phyloP scores from a whole-genome alignment of 805 yeast genomes.

The Pichia nakasei region DNA sequence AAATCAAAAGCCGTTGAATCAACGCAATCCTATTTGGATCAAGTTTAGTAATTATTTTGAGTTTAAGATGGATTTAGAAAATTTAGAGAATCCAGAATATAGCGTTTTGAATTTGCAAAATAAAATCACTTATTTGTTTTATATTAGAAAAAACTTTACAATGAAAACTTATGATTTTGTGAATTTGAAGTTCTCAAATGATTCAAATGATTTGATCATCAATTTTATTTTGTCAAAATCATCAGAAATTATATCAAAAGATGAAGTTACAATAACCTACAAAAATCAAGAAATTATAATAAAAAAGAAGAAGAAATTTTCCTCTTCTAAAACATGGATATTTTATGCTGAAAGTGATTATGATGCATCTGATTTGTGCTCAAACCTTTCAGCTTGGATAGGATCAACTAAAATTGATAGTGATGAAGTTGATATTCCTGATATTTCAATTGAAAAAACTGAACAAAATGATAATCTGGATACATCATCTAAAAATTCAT shows the following conservation, averaged over 20 bases:
- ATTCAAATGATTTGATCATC: slow-evolving; percentile 3
- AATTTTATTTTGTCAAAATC: slow-evolving; percentile 9
- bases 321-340: slow-evolving; percentile 27
- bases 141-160: slow-evolving; percentile 16
- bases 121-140: slow-evolving; percentile 16
- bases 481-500: background rate
- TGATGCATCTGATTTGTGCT: slow-evolving; percentile 35
- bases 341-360: slow-evolving; percentile 73
- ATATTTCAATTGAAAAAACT: slow-evolving; percentile 7
- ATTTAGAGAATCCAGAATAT: slow-evolving; percentile 3
- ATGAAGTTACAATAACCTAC: slow-evolving; percentile 17
- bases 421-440: slow-evolving; percentile 7
- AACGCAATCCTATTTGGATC: slow-evolving; percentile 18
- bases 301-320: slow-evolving; percentile 24
- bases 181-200: slow-evolving; percentile 2
- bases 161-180: slow-evolving; percentile 12
- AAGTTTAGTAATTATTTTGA: slow-evolving; percentile 22
- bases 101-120: slow-evolving; percentile 9
- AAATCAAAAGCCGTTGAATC: slow-evolving; percentile 6
- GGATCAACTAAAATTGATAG: background rate
- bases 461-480: background rate
- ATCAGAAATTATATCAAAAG: slow-evolving; percentile 16
- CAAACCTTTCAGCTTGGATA: slow-evolving; percentile 8
- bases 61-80: slow-evolving; percentile 11
- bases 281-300: slow-evolving; percentile 21